Evolutionary conservation across 768 basidiomycete genomes (phyloP), one percentile per base, ranked within the genome.

Genomic region (Boletus sp.): DNA sequence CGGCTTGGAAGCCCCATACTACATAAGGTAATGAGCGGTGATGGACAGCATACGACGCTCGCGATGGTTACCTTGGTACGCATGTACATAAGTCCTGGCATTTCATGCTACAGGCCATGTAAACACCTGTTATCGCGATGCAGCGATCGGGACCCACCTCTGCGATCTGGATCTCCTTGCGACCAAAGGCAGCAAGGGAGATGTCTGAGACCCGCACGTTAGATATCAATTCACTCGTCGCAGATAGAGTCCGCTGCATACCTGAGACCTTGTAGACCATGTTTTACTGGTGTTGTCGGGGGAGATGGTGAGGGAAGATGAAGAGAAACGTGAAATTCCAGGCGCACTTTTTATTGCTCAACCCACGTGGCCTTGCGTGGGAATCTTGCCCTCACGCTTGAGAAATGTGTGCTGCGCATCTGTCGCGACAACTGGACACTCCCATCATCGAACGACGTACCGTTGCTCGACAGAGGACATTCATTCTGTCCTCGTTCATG

Each of bases 101-200:
- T 94, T 76, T 94, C 92, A 82, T 89, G 84, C 90, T 93, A 67
- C 36, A 54, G 52, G 28, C 40, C 11, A 37, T 10, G 54, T 65
- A 9, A 70, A 57, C 14, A 35, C 44, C n/a, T 15, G 49, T 36
- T 37, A 60, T 58, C 57, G 48, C 55, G 47, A 52, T 60, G 24
- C 57, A 51, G 51, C 56, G 54, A 51, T 55, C 61, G 58, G 41
- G 42, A 52, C 73, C 64, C 75, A 96, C 95, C 88, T 99, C 96
- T 61, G 96, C 96, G 76, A 99, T 91, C 80, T 96, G 89, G 68
- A 99, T 92, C 81, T 99, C 96, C 81, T 99, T 99, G 81, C 96
- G 94, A 76, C 96, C 94, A 78, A 98, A 99, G 58, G 96, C 96
- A 72, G 97, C 97, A 72, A 99, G 92, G 68, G 95, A 98, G 69